Evolutionary conservation across 2,329 filamentous ascomycete species (phyloP).

Genomic region (Elsinoe batatas): DNA sequence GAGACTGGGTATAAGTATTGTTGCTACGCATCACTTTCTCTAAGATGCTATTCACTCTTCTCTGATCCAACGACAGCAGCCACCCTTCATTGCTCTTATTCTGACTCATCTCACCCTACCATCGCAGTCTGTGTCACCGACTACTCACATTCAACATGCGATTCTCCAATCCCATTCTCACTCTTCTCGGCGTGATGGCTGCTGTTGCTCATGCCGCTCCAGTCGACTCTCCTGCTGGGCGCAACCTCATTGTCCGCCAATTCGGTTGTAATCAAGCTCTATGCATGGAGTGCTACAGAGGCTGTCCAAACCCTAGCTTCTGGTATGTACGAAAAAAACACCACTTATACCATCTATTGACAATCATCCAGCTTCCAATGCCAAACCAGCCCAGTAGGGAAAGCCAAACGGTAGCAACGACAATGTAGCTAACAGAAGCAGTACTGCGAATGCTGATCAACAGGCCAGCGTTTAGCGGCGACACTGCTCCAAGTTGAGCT

Average conservation of each 20-base stretch:
- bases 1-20: background rate
- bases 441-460: slow-evolving; percentile 2
- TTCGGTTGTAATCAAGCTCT: slow-evolving; percentile 3
- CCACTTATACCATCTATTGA: background rate
- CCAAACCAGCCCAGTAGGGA: background rate
- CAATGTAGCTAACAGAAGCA: background rate
- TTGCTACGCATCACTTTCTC: background rate
- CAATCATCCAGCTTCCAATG: background rate
- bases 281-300: slow-evolving; percentile 8
- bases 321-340: background rate
- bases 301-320: slow-evolving; percentile 2
- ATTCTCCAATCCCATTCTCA: background rate
- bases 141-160: background rate
- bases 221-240: background rate
- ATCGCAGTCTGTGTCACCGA: background rate
- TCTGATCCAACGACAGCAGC: background rate
- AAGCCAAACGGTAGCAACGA: background rate
- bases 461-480: background rate
- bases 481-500: background rate
- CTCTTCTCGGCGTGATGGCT: background rate
- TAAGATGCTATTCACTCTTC: background rate
- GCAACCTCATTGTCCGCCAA: background rate
- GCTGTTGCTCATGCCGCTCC: background rate
- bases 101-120: background rate
- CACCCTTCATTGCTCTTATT: background rate